Conservation (phyloP, 2,329 filamentous ascomycete species). For the Didymella keratinophila region DNA sequence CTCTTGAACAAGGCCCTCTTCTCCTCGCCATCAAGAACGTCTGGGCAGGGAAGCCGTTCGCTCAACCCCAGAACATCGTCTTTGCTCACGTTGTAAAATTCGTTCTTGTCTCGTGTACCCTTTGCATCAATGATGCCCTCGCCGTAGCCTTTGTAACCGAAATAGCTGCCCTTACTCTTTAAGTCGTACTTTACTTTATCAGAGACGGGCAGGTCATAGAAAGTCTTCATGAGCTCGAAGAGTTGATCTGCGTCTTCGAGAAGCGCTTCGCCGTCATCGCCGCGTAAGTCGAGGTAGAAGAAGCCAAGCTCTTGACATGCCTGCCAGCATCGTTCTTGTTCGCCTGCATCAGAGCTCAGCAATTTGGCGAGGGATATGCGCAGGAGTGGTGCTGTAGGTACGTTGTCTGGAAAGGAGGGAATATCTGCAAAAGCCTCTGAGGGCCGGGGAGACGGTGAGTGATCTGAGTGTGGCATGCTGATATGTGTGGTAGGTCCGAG, state of each 20-base stretch:
- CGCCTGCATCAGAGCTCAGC: conserved; percentile 43
- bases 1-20: conserved; percentile 42
- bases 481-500: not conserved
- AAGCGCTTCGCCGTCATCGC: conserved; percentile 50
- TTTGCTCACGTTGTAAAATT: conserved; percentile 66
- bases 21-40: not conserved
- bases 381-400: conserved; percentile 52
- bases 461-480: conserved; percentile 36
- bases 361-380: conserved; percentile 54
- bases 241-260: conserved; percentile 54
- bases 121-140: conserved; percentile 56
- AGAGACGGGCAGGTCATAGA: conserved; percentile 59
- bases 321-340: conserved; percentile 51
- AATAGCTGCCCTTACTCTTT: conserved; percentile 59
- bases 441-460: conserved; percentile 20
- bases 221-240: conserved; percentile 55
- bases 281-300: conserved; percentile 63
- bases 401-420: conserved; percentile 53
- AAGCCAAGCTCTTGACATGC: conserved; percentile 62
- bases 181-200: conserved; percentile 66
- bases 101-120: conserved; percentile 61
- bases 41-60: not conserved
- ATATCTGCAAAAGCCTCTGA: conserved; percentile 40
- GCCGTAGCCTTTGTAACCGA: conserved; percentile 60
- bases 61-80: conserved; percentile 58